Percentiles rank a stretch among this genome's conserved stretches.
phyloP scores from a whole-genome alignment of 805 yeast species.

The Maudiozyma pseudohumilis region DNA sequence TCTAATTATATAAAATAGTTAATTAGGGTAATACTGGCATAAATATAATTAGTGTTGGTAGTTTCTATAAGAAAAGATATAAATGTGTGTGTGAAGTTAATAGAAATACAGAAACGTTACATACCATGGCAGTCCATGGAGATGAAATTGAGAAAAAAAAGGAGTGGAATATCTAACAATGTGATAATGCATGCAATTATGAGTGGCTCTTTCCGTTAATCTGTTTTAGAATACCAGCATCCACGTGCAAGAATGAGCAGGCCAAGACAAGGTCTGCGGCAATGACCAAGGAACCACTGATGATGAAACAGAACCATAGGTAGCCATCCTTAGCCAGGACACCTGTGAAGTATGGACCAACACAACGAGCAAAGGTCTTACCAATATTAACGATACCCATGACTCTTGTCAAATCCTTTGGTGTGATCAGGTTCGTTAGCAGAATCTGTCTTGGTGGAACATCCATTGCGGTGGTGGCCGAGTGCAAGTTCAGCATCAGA shows the following conservation, averaged over 20 bases:
- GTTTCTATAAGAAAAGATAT: no score
- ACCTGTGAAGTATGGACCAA: constrained; percentile 80
- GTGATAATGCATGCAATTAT: no score
- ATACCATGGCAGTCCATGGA: no score
- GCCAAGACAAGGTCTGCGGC: constrained; percentile 29
- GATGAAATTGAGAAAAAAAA: no score
- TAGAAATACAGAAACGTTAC: no score
- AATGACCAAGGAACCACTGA: constrained; percentile 41
- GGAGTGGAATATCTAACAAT: no score
- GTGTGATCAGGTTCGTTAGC: constrained; percentile 54
- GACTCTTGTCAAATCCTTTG: constrained; percentile 58
- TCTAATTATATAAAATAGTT: no score
- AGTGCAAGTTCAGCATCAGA: constrained; percentile 42
- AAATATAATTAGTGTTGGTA: no score
- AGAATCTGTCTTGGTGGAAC: constrained; percentile 85
- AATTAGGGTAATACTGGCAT: no score
- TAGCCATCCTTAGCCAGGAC: constrained; percentile 43
- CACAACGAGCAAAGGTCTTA: constrained; percentile 72
- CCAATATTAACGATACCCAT: constrained; percentile 82
- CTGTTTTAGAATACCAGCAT: constrained; percentile 21
- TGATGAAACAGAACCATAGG: constrained; percentile 42
- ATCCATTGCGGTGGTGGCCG: constrained; percentile 70
- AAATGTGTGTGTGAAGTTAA: no score
- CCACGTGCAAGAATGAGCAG: constrained; percentile 27
- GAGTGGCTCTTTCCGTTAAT: constrained; percentile 7